Evolutionary conservation across 805 yeast genomes (phyloP).

Genomic region (Candida manassasensis): DNA sequence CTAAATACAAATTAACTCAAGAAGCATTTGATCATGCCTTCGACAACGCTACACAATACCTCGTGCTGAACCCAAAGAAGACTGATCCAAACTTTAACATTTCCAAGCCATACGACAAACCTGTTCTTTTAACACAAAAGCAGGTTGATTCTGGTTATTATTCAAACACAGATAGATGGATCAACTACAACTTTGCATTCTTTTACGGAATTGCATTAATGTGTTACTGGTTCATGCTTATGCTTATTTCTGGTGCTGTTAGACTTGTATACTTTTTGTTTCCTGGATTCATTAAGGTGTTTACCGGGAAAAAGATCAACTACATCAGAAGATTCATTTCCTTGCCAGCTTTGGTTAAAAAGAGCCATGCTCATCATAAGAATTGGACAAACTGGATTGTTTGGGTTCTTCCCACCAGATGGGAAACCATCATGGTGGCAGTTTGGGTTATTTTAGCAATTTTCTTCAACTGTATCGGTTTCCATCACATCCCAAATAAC

Average conservation of each 20-base stretch:
- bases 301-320: constrained; percentile 25
- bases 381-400: constrained; percentile 23
- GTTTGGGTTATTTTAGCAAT: constrained; percentile 33
- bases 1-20: constrained; percentile 21
- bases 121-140: constrained; percentile 27
- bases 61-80: constrained; percentile 25
- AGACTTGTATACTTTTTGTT: constrained; percentile 38
- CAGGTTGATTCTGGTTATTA: constrained; percentile 22
- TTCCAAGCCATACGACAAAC: constrained; percentile 26
- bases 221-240: constrained; percentile 46
- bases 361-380: constrained; percentile 9
- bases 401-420: constrained; percentile 51
- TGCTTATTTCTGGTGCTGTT: constrained; percentile 36
- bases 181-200: constrained; percentile 37
- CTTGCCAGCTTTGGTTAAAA: constrained; percentile 23
- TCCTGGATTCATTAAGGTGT: constrained; percentile 28
- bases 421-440: constrained; percentile 42
- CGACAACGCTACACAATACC: constrained; percentile 37
- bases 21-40: constrained; percentile 32
- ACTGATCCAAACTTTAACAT: constrained; percentile 25
- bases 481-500: constrained; percentile 21
- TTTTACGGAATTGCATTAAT: constrained; percentile 38
- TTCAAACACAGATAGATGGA: constrained; percentile 23
- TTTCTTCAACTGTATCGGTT: constrained; percentile 21
- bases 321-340: constrained; percentile 21